These are phyloP conservation scores for Leptodontidium sp. DNA, from an alignment of 2,329 filamentous ascomycete genomes.

Conservation along the genomic window DNA sequence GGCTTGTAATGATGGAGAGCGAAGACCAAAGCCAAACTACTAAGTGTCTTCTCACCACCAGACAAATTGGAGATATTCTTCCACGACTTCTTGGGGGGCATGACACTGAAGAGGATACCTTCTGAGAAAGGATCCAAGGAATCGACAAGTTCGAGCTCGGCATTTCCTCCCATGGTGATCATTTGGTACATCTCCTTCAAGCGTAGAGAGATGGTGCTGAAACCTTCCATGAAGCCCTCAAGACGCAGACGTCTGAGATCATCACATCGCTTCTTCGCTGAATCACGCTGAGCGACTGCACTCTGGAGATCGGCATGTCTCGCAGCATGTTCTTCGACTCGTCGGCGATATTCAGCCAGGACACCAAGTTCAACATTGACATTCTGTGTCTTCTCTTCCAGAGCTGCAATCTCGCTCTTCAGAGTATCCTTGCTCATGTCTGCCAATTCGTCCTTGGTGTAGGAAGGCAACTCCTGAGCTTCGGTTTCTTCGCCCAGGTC, in stretches of 20 bases:
- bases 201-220: conserved; percentile 89
- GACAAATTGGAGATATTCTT: conserved; percentile 98
- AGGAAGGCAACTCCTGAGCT: conserved; percentile 74
- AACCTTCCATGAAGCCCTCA: conserved; percentile 98
- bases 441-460: conserved; percentile 74
- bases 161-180: conserved; percentile 99
- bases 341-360: conserved; percentile 84
- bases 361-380: conserved; percentile 89
- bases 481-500: conserved; percentile 67
- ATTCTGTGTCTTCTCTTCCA: conserved; percentile 82
- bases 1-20: conserved; percentile 98
- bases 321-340: conserved; percentile 82
- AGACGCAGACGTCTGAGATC: conserved; percentile 89
- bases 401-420: conserved; percentile 69
- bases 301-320: conserved; percentile 85
- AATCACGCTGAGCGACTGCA: conserved; percentile 80
- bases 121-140: conserved; percentile 96
- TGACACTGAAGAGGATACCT: conserved; percentile 95
- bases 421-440: conserved; percentile 72
- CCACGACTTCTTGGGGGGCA: conserved; percentile 99
- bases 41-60: conserved; percentile 96
- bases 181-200: conserved; percentile 99
- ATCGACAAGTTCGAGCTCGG: conserved; percentile 96
- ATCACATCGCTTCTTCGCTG: conserved; percentile 90
- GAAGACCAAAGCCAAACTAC: conserved; percentile 94